A percentile compares a stretch with the other conserved stretches of the same genome.
Conservation (phyloP, 345 rosid genomes). For the Raphanus sativus region DNA sequence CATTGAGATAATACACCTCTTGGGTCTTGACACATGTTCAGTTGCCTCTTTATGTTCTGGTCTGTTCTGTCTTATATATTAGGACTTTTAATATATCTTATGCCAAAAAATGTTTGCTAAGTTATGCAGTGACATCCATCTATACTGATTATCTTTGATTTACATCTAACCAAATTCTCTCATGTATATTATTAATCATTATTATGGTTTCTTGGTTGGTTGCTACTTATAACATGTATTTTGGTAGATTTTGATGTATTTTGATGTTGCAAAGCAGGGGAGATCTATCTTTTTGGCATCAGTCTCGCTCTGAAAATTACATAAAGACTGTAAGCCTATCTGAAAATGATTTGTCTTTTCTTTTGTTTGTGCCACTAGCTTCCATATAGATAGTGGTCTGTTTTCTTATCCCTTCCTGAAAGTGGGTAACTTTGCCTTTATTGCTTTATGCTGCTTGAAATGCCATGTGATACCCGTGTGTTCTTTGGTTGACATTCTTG, state of each 20-base stretch:
- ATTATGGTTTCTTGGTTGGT: neutral
- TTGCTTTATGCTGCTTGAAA: conserved; percentile 23
- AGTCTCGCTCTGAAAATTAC: conserved; percentile 30
- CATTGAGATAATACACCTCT: conserved; percentile 24
- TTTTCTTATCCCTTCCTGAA: conserved; percentile 23
- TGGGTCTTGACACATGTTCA: conserved; percentile 4
- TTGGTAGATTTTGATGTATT: conserved; percentile 1
- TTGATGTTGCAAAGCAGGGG: conserved; percentile 31
- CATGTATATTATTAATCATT: neutral
- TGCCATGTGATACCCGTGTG: conserved; percentile 30
- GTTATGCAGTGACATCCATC: conserved; percentile 20
- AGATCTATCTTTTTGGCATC: conserved; percentile 24
- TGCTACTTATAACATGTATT: neutral
- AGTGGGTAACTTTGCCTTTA: conserved; percentile 31
- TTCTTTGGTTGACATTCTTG: conserved; percentile 26
- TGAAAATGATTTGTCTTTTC: conserved; percentile 29
- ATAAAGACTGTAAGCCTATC: conserved; percentile 20
- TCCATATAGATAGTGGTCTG: conserved; percentile 25
- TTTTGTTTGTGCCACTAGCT: conserved; percentile 32
- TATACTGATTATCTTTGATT: neutral
- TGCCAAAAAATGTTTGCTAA: conserved; percentile 18
- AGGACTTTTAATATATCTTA: neutral
- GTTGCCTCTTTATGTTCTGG: neutral
- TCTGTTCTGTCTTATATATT: conserved; percentile 13
- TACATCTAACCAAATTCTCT: neutral